Percentiles rank a stretch among this genome's conserved stretches.
Evolutionary conservation across 176 grass and related monocot genomes (phyloP).

Genomic region (Zizania latifolia): DNA sequence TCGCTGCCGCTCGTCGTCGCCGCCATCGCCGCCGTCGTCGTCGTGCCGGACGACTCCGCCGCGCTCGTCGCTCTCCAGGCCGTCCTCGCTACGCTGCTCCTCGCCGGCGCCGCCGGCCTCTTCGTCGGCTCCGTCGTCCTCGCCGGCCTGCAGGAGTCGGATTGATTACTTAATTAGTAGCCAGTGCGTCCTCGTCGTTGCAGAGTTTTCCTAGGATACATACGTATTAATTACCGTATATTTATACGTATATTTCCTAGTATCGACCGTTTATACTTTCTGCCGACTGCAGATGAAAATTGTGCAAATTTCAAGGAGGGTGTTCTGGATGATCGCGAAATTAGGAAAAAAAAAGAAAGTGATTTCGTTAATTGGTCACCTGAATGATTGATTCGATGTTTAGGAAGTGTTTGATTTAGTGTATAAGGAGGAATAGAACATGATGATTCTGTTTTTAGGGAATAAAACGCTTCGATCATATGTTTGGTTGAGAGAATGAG

Average conservation of each 20-base stretch:
- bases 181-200: background rate
- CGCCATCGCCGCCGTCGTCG: slow-evolving; percentile 52
- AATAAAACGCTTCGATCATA: too few relatives aligned
- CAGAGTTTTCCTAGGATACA: background rate
- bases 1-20: slow-evolving; percentile 79
- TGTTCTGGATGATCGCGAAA: too few relatives aligned
- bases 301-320: too few relatives aligned
- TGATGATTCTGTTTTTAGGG: too few relatives aligned
- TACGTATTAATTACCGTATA: background rate
- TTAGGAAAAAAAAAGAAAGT: too few relatives aligned
- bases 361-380: too few relatives aligned
- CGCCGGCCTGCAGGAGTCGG: slow-evolving; percentile 74
- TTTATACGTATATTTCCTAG: background rate
- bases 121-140: slow-evolving; percentile 78
- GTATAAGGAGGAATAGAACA: too few relatives aligned
- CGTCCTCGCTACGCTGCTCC: slow-evolving; percentile 44
- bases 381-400: too few relatives aligned
- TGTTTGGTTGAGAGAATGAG: too few relatives aligned
- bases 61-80: slow-evolving; percentile 55
- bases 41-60: slow-evolving; percentile 86
- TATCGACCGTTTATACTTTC: background rate
- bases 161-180: background rate
- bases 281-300: too few relatives aligned
- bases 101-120: slow-evolving; percentile 48
- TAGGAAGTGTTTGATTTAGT: too few relatives aligned